Evolutionary conservation across 192 early-diverging fungal species (phyloP).

Genomic region (Backusella luteola): DNA sequence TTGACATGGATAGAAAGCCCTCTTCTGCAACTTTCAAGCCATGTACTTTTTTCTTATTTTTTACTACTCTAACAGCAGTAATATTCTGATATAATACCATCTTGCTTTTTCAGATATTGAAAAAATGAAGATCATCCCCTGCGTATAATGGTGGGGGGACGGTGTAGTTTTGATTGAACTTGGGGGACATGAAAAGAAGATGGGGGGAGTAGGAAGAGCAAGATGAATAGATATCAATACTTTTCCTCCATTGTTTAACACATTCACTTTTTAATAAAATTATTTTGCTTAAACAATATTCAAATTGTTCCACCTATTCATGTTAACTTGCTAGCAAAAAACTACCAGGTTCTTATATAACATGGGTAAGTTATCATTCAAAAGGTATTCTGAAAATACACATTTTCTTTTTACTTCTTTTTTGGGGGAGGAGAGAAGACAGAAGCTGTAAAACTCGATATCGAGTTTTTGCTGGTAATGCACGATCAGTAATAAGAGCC

Average conservation of each 20-base stretch:
- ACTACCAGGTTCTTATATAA: background rate
- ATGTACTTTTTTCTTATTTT: background rate
- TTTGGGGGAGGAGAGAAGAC: background rate
- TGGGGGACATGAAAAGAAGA: background rate
- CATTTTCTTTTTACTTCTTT: background rate
- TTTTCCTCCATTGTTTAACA: background rate
- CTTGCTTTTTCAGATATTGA: background rate
- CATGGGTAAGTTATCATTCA: background rate
- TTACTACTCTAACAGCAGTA: background rate
- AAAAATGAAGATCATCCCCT: background rate
- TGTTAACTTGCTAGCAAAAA: background rate
- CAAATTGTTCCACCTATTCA: background rate
- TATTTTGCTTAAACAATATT: background rate
- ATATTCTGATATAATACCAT: background rate
- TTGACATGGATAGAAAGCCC: background rate
- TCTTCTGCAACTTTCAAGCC: background rate
- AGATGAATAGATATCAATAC: background rate
- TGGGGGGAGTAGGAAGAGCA: background rate
- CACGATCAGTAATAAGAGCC: background rate
- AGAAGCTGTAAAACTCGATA: background rate
- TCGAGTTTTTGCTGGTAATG: conserved; percentile 4
- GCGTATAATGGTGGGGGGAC: background rate
- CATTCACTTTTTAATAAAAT: background rate
- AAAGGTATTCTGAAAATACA: background rate
- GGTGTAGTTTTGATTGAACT: background rate